Base-by-base conservation (phyloP, 2,329 filamentous ascomycete species). In the Canariomyces notabilis region DNA sequence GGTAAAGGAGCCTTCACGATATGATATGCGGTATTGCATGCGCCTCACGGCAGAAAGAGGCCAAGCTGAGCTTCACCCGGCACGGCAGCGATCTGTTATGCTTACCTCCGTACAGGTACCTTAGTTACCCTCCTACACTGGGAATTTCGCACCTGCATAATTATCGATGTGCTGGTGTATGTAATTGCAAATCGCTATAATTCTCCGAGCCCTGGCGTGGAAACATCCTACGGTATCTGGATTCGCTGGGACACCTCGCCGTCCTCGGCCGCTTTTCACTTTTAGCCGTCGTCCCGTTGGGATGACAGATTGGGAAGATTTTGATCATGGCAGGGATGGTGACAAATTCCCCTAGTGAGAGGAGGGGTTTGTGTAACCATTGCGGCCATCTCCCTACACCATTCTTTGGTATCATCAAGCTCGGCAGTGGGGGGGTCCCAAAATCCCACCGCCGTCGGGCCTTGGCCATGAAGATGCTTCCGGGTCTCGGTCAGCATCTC, bases 221-320 rank as follows among this genome's bases (percentile, higher is more conserved):
- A 34, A 43, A 40, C 12, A 14, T 14, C 19, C 38, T 20, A 41
- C n/a, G n/a, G n/a, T n/a, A n/a, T n/a, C n/a, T n/a, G n/a, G n/a
- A n/a, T n/a, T n/a, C n/a, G n/a, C n/a, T n/a, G n/a, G n/a, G n/a
- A n/a, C n/a, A n/a, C n/a, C n/a, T n/a, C 26, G 38, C 36, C 23
- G 37, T 44, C 31, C 34, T 53, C 48, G 46, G 51, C 47, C 44
- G 37, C 49, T 48, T 49, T 37, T 51, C 41, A 29, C 37, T 44
- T 54, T 54, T 52, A 48, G 49, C 52, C 49, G 46, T 54, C 36
- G 42, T 46, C 42, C 38, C 42, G 42, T 38, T 33, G 21, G 19
- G 48, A 46, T 20, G 23, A 32, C 34, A 26, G 23, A 19, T 20
- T 16, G 21, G 36, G 18, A 8, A 33, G 21, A 22, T 37, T 29